Conservation (phyloP, 129 eudicot species). For the Chrysanthemum seticuspe region DNA sequence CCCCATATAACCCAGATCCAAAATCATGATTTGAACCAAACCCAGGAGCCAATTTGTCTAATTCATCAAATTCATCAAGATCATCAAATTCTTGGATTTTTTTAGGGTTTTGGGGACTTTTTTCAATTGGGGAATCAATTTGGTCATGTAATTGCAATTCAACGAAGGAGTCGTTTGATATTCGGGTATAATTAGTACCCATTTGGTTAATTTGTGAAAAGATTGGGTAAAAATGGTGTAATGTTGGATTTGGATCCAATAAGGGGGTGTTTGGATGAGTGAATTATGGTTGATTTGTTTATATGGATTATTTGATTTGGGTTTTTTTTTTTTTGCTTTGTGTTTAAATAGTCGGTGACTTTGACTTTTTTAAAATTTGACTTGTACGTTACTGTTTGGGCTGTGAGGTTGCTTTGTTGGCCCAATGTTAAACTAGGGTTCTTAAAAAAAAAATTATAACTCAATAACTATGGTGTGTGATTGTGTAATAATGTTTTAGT, state of each 20-base stretch:
- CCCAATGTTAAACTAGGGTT: constrained; percentile 23
- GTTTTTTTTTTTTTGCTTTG: constrained; percentile 15
- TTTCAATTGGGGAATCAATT: neutral
- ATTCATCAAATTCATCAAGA: constrained; percentile 41
- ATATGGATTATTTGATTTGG: constrained; percentile 14
- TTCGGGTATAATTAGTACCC: constrained; percentile 52
- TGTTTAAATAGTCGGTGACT: constrained; percentile 17
- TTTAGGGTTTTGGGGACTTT: constrained; percentile 33
- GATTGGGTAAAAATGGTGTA: constrained; percentile 5
- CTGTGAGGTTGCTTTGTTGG: neutral
- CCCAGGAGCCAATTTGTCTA: constrained; percentile 63
- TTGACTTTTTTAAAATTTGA: constrained; percentile 30
- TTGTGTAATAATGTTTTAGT: too few species aligned
- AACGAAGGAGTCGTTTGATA: constrained; percentile 48
- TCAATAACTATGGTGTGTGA: too few species aligned
- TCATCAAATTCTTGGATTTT: constrained; percentile 22
- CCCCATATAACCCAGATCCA: constrained; percentile 72
- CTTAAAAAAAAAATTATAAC: too few species aligned
- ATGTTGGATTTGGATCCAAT: constrained; percentile 21
- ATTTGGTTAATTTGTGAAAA: constrained; percentile 20
- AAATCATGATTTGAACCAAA: constrained; percentile 24
- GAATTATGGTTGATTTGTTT: neutral
- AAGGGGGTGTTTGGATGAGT: constrained; percentile 19
- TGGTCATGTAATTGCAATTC: constrained; percentile 54
- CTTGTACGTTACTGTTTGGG: constrained; percentile 29